These are phyloP conservation scores for Backusella macrospora DNA, from an alignment of 192 early-diverging fungal species.

Conservation along the genomic window DNA sequence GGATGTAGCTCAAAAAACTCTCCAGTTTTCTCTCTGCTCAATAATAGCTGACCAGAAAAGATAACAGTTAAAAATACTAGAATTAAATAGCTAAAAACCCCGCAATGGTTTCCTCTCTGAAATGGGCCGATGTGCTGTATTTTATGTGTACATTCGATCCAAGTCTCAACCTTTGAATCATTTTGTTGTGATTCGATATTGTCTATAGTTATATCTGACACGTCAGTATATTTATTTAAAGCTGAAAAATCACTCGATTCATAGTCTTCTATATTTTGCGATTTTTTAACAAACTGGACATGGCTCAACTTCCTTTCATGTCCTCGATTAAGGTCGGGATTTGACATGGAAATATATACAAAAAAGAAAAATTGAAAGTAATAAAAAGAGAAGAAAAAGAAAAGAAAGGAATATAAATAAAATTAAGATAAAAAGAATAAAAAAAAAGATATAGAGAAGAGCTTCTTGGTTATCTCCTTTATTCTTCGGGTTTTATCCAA, in stretches of 20 bases:
- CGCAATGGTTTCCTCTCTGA: neutral
- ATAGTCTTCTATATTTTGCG: neutral
- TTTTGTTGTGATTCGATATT: neutral
- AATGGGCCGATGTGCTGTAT: neutral
- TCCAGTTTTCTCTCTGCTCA: constrained; percentile 6
- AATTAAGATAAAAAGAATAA: neutral
- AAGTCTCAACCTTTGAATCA: neutral
- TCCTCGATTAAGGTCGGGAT: constrained; percentile 8
- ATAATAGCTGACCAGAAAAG: constrained; percentile 7
- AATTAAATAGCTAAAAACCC: constrained; percentile 1
- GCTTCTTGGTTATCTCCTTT: neutral
- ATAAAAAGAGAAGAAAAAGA: neutral
- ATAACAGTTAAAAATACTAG: neutral
- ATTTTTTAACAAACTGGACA: constrained; percentile 13
- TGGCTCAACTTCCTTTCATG: constrained; percentile 12
- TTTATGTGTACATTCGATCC: neutral
- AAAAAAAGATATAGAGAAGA: neutral
- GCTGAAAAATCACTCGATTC: neutral
- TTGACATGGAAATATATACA: neutral
- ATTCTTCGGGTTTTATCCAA: neutral
- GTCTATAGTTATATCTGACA: neutral
- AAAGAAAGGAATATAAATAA: neutral
- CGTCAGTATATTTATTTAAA: neutral
- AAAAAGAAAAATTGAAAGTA: neutral
- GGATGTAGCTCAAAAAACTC: constrained; percentile 19